Conservation (phyloP, 768 basidiomycete genomes). For the Boletellus ananas region DNA sequence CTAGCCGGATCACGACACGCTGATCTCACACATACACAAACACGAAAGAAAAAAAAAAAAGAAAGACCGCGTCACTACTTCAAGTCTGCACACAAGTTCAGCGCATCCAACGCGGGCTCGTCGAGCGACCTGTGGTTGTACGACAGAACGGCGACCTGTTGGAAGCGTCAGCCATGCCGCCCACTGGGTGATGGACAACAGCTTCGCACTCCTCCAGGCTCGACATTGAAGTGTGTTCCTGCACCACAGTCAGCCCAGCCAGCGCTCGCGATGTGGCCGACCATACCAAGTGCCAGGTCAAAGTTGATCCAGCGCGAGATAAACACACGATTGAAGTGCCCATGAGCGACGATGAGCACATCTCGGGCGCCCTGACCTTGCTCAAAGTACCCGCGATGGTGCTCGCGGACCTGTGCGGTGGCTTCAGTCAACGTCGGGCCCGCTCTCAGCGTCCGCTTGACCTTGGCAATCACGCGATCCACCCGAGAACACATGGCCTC, state of each 20-base stretch:
- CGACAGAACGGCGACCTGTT: slow-evolving; percentile 69
- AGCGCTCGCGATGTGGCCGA: neutral
- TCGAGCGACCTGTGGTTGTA: slow-evolving; percentile 80
- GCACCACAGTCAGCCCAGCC: slow-evolving; percentile 8
- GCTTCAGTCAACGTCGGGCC: slow-evolving; percentile 5
- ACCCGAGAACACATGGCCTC: slow-evolving; percentile 77
- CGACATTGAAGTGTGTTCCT: slow-evolving; percentile 82
- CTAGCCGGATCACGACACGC: slow-evolving; percentile 9
- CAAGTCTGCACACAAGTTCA: slow-evolving; percentile 61
- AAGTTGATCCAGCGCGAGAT: slow-evolving; percentile 82
- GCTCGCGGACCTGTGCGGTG: slow-evolving; percentile 56
- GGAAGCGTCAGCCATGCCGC: slow-evolving; percentile 6
- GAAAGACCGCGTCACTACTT: slow-evolving; percentile 20
- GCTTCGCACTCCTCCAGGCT: slow-evolving; percentile 68
- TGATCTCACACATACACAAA: slow-evolving; percentile 20
- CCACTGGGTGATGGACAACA: neutral
- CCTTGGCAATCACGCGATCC: slow-evolving; percentile 71
- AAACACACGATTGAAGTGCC: slow-evolving; percentile 71
- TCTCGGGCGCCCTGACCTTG: slow-evolving; percentile 66
- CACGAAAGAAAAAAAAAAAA: slow-evolving; percentile 8
- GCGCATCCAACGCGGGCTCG: slow-evolving; percentile 72
- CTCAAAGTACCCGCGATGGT: slow-evolving; percentile 68
- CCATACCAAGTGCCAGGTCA: slow-evolving; percentile 53
- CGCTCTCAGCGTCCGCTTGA: slow-evolving; percentile 27
- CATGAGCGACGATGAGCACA: slow-evolving; percentile 88